phyloP scores from a whole-genome alignment of 495 filamentous ascomycete genomes.

The Podospora appendiculata region DNA sequence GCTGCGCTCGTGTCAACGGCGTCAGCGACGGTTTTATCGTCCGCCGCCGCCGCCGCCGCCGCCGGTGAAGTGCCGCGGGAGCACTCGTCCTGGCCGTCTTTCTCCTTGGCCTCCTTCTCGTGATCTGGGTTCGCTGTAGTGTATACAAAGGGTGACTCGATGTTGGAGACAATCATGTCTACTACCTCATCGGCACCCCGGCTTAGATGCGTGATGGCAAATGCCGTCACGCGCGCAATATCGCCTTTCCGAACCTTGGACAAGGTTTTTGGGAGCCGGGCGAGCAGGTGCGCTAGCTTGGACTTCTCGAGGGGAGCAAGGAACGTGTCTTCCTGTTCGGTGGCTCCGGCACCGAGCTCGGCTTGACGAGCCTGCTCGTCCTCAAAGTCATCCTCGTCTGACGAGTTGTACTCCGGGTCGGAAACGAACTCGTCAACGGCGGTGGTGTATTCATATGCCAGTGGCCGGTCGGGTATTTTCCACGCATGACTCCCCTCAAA shows the following conservation, averaged over 20 bases:
- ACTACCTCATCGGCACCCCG: constrained; percentile 81
- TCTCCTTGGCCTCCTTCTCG: constrained; percentile 31
- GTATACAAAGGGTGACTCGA: constrained; percentile 66
- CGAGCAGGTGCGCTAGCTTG: constrained; percentile 70
- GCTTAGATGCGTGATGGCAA: constrained; percentile 80
- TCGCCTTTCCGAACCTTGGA: constrained; percentile 75
- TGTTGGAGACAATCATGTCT: constrained; percentile 74
- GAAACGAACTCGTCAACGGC: constrained; percentile 68
- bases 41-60: no score
- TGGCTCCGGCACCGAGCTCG: constrained; percentile 28
- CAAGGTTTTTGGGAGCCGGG: constrained; percentile 70
- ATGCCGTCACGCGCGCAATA: constrained; percentile 76
- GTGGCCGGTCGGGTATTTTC: constrained; percentile 55
- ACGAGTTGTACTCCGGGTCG: constrained; percentile 78
- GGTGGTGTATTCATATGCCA: constrained; percentile 71
- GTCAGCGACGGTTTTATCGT: constrained; percentile 25
- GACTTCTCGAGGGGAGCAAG: constrained; percentile 81
- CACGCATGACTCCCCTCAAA: constrained; percentile 68
- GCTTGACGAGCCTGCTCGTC: constrained; percentile 57
- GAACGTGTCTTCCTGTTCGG: constrained; percentile 58
- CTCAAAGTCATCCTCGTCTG: constrained; percentile 80
- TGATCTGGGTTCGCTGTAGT: constrained; percentile 42
- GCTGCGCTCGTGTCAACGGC: constrained; percentile 58
- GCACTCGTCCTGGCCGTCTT: constrained; percentile 27
- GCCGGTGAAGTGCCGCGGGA: constrained; percentile 27